A percentile compares a stretch with the other conserved stretches of the same genome.
Evolutionary conservation across 805 yeast species (phyloP).

Genomic region (Yamadazyma phyllophila): DNA sequence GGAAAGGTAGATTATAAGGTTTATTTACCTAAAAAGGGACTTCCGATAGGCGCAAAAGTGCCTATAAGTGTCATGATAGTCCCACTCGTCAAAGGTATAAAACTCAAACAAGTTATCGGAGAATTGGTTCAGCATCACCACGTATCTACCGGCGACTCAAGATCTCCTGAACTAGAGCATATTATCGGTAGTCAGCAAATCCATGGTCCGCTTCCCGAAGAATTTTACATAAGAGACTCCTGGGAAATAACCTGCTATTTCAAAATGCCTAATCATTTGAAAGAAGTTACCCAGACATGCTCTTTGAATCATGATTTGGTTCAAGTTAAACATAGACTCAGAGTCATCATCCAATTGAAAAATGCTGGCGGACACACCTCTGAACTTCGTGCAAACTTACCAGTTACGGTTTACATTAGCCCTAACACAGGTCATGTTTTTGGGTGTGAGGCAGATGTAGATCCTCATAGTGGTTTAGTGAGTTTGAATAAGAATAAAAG

Average conservation of each 20-base stretch:
- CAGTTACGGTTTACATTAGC: conserved; percentile 43
- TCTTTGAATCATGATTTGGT: conserved; percentile 38
- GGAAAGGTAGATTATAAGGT: conserved; percentile 52
- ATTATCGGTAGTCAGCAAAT: conserved; percentile 25
- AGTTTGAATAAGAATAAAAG: conserved; percentile 19
- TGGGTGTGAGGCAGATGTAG: conserved; percentile 34
- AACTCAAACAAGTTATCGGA: conserved; percentile 22
- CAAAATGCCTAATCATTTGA: conserved; percentile 39
- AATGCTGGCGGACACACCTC: conserved; percentile 51
- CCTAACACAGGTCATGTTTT: conserved; percentile 36
- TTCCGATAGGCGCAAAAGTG: conserved; percentile 46
- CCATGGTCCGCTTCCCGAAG: conserved; percentile 9
- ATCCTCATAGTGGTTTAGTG: conserved; percentile 25
- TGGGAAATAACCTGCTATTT: conserved; percentile 46
- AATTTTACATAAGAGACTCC: conserved; percentile 29
- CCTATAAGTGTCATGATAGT: conserved; percentile 44
- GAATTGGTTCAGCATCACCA: conserved; percentile 32
- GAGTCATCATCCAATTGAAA: conserved; percentile 42
- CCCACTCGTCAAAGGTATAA: conserved; percentile 47
- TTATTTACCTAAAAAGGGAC: conserved; percentile 38
- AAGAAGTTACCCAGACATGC: conserved; percentile 44
- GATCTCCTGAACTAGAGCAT: conserved; percentile 42
- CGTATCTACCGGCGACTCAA: conserved; percentile 31
- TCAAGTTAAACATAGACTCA: conserved; percentile 45
- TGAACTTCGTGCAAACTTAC: conserved; percentile 52